A percentile compares a stretch with the other conserved stretches of the same genome.
Evolutionary conservation across 2,329 filamentous ascomycete species (phyloP).

Genomic region (Calonectria hongkongensis): DNA sequence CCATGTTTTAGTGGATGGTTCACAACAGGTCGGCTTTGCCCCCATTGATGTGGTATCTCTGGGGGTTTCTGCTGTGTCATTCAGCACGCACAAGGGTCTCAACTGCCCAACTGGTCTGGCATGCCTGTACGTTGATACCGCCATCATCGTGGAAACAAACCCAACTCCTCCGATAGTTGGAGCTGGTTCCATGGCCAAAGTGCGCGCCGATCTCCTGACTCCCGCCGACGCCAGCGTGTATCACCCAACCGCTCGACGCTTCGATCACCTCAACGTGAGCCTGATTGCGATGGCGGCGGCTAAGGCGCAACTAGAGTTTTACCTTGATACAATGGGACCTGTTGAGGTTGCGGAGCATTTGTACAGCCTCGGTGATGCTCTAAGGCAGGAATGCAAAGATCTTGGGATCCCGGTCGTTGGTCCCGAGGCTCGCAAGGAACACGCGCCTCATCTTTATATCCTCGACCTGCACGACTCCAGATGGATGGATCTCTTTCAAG

Average conservation of each 20-base stretch:
- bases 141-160: conserved; percentile 46
- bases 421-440: conserved; percentile 41
- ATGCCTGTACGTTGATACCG: conserved; percentile 55
- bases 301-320: conserved; percentile 53
- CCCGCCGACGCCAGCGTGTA: conserved; percentile 43
- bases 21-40: conserved; percentile 59
- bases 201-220: conserved; percentile 47
- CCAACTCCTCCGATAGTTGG: conserved; percentile 55
- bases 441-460: conserved; percentile 57
- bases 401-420: conserved; percentile 52
- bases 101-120: conserved; percentile 57
- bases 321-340: conserved; percentile 52
- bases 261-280: conserved; percentile 57
- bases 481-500: conserved; percentile 50
- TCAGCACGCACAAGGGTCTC: conserved; percentile 59
- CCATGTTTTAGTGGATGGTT: conserved; percentile 57
- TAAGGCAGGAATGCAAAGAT: conserved; percentile 43
- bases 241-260: conserved; percentile 53
- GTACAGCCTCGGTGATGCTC: conserved; percentile 48
- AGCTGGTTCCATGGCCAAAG: conserved; percentile 49
- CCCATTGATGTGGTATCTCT: conserved; percentile 52
- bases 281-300: conserved; percentile 51
- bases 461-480: conserved; percentile 47
- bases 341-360: conserved; percentile 53
- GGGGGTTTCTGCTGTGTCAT: conserved; percentile 57